Conservation (phyloP, 768 basidiomycete genomes). For the Suillus hirtellus region DNA sequence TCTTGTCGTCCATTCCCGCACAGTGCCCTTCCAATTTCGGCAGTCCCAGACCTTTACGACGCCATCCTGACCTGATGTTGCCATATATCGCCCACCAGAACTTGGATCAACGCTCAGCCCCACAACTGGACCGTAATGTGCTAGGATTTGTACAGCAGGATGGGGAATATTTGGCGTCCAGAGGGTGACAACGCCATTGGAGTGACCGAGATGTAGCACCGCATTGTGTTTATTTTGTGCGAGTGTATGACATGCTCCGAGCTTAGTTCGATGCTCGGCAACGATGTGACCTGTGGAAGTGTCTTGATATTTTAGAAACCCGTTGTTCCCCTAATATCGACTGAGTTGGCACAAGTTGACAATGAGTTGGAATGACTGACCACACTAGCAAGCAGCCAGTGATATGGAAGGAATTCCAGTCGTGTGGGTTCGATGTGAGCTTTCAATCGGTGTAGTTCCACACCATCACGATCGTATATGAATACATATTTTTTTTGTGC, state of each 20-base stretch:
- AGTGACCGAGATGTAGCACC: constrained; percentile 91
- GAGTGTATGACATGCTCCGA: constrained; percentile 84
- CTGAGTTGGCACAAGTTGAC: background rate
- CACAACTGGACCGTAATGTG: constrained; percentile 86
- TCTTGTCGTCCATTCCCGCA: constrained; percentile 76
- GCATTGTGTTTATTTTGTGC: constrained; percentile 92
- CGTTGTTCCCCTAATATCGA: constrained; percentile 69
- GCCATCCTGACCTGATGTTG: constrained; percentile 85
- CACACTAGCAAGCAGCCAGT: constrained; percentile 87
- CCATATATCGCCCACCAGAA: constrained; percentile 86
- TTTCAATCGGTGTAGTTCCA: constrained; percentile 86
- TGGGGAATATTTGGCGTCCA: constrained; percentile 96
- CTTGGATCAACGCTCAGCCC: constrained; percentile 84
- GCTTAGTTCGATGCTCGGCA: constrained; percentile 84
- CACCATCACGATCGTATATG: constrained; percentile 92
- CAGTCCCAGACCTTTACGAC: constrained; percentile 96
- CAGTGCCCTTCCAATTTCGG: constrained; percentile 89
- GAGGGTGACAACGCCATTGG: constrained; percentile 92
- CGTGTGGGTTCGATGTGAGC: constrained; percentile 86
- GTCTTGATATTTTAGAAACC: constrained; percentile 95
- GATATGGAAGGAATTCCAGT: constrained; percentile 92
- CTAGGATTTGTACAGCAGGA: constrained; percentile 88
- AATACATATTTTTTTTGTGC: constrained; percentile 96
- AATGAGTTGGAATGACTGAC: constrained; percentile 45
- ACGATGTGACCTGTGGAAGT: constrained; percentile 90